Percentiles rank a stretch among this genome's conserved stretches.
Conservation (phyloP, 2,329 filamentous ascomycete species). For the Cladophialophora chaetospira region DNA sequence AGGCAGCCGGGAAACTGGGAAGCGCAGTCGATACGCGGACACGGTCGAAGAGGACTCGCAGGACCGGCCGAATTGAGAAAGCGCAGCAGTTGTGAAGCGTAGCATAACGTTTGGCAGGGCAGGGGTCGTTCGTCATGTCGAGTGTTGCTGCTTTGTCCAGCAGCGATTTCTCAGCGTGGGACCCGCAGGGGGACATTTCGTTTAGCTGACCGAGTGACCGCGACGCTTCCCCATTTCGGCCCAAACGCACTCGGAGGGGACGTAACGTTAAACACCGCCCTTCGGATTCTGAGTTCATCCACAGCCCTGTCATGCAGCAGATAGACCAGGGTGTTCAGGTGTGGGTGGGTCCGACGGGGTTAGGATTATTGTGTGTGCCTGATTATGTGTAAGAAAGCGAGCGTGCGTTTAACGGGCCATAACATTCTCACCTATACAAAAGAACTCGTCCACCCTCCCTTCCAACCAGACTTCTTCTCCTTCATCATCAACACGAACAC, state of each 20-base stretch:
- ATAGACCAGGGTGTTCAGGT: no score
- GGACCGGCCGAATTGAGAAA: neutral
- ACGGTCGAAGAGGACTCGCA: slow-evolving; percentile 1
- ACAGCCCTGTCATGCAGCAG: no score
- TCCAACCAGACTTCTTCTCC: slow-evolving; percentile 13
- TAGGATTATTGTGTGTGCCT: slow-evolving; percentile 22
- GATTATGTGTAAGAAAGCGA: slow-evolving; percentile 24
- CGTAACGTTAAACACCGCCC: neutral
- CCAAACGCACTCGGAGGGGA: neutral
- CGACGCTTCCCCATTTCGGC: neutral
- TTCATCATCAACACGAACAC: slow-evolving; percentile 16
- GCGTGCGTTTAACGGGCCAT: slow-evolving; percentile 16
- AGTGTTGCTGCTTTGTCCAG: slow-evolving; percentile 5
- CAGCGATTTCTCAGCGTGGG: slow-evolving; percentile 3
- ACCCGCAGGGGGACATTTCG: neutral
- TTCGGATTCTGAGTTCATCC: no score
- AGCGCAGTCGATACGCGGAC: no score
- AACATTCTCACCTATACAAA: slow-evolving; percentile 29
- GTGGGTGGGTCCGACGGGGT: neutral
- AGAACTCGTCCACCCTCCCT: slow-evolving; percentile 24
- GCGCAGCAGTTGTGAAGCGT: no score
- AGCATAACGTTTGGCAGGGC: neutral
- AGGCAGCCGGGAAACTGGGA: slow-evolving; percentile 10
- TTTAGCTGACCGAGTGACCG: no score
- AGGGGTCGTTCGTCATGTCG: neutral